These are phyloP conservation scores for Saraca asoca DNA, from an alignment of 331 rosid genomes.

Conservation along the genomic window DNA sequence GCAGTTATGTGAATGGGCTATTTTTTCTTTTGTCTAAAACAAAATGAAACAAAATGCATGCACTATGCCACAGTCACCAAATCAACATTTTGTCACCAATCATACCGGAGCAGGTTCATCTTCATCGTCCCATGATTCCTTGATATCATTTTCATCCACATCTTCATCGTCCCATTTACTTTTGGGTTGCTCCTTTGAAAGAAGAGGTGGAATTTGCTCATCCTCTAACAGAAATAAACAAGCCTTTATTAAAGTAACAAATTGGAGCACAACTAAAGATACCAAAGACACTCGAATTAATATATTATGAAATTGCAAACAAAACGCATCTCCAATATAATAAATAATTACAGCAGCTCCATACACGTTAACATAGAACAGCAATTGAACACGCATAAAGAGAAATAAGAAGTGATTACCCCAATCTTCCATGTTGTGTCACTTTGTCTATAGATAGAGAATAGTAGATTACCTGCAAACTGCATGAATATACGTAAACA, in stretches of 20 bases:
- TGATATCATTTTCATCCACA: constrained; percentile 75
- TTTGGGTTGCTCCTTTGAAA: constrained; percentile 52
- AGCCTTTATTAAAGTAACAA: constrained; percentile 13
- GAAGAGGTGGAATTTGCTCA: constrained; percentile 46
- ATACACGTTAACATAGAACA: too few relatives aligned
- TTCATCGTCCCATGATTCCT: constrained; percentile 96
- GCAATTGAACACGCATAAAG: background rate
- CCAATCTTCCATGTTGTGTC: constrained; percentile 71
- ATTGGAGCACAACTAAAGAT: constrained; percentile 13
- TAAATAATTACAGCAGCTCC: too few relatives aligned
- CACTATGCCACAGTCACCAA: background rate
- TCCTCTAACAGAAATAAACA: constrained; percentile 55
- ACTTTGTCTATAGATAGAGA: constrained; percentile 17
- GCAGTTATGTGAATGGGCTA: background rate
- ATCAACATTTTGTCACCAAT: constrained; percentile 15
- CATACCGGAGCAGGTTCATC: constrained; percentile 84
- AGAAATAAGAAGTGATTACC: constrained; percentile 48
- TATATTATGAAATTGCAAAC: background rate
- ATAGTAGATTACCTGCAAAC: constrained; percentile 12
- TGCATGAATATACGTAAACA: constrained; percentile 24
- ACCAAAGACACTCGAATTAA: background rate
- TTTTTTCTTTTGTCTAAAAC: background rate
- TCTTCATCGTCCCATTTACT: constrained; percentile 94
- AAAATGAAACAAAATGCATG: background rate
- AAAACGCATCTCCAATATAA: background rate